These are phyloP conservation scores for Cladophialophora exuberans DNA, from an alignment of 2,329 filamentous ascomycete genomes.

Conservation along the genomic window DNA sequence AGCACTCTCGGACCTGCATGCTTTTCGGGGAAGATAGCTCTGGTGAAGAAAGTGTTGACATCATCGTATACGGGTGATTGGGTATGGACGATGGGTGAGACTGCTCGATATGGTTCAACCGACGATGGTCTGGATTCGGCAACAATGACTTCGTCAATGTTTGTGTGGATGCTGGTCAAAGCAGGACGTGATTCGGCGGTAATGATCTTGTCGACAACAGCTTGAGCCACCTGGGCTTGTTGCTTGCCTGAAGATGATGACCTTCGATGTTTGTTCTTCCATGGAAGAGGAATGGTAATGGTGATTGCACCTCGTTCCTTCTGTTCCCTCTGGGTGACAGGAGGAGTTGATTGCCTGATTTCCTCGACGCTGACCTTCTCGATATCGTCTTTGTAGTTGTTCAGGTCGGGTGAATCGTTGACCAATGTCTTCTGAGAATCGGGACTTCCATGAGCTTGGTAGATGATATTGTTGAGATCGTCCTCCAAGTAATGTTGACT, in stretches of 20 bases:
- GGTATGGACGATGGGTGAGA: conserved; percentile 21
- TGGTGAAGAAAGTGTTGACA: conserved; percentile 24
- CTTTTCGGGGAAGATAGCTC: conserved; percentile 63
- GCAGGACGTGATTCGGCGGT: conserved; percentile 8
- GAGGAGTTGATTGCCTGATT: conserved; percentile 8
- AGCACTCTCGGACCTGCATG: conserved; percentile 85
- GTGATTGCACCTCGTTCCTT: conserved; percentile 26
- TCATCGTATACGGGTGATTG: conserved; percentile 26
- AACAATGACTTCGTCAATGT: conserved; percentile 24
- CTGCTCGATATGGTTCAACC: conserved; percentile 4
- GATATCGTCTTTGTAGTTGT: conserved; percentile 12
- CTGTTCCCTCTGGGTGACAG: conserved; percentile 22
- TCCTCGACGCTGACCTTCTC: conserved; percentile 5
- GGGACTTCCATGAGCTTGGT: conserved; percentile 25
- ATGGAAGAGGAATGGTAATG: conserved; percentile 29
- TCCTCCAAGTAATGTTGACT: conserved; percentile 32
- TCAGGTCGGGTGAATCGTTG: conserved; percentile 22
- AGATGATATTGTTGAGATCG: conserved; percentile 11
- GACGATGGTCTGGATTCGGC: conserved; percentile 19
- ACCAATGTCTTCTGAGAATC: conserved; percentile 30
- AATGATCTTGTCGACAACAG: conserved; percentile 6
- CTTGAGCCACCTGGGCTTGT: conserved; percentile 1
- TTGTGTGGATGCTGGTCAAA: conserved; percentile 1
- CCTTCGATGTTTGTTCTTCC: conserved; percentile 27
- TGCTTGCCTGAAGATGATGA: conserved; percentile 17